Evolutionary conservation across 495 filamentous ascomycete genomes (phyloP).

Genomic region (Hypoxylon cercidicola): DNA sequence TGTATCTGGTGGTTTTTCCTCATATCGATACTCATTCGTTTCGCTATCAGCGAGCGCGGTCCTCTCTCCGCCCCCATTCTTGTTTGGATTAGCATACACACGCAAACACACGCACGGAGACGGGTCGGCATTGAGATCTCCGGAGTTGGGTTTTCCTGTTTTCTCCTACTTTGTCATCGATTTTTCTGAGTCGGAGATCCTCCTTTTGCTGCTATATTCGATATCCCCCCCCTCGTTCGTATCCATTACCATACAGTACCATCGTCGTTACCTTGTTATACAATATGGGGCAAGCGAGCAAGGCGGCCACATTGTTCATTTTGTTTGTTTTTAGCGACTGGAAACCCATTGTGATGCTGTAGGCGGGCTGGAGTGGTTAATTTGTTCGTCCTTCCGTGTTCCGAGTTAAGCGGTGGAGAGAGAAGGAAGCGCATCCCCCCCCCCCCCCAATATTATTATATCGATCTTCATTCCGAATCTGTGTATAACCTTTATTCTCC

Average conservation of each 20-base stretch:
- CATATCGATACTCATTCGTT: slow-evolving; percentile 42
- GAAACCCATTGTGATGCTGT: slow-evolving; percentile 38
- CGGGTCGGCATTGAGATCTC: slow-evolving; percentile 42
- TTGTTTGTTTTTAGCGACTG: slow-evolving; percentile 30
- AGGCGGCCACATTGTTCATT: slow-evolving; percentile 37
- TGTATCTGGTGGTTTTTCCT: slow-evolving; percentile 37
- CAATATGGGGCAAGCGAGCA: slow-evolving; percentile 36
- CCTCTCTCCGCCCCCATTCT: slow-evolving; percentile 31
- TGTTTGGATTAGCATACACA: slow-evolving; percentile 29
- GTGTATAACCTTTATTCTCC: slow-evolving; percentile 23
- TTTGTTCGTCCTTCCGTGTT: slow-evolving; percentile 21
- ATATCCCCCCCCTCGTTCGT: slow-evolving; percentile 46
- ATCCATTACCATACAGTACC: slow-evolving; percentile 43
- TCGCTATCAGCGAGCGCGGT: slow-evolving; percentile 39
- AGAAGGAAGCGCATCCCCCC: not conserved
- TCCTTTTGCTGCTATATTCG: slow-evolving; percentile 31
- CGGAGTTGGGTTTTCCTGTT: slow-evolving; percentile 40
- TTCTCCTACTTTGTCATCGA: slow-evolving; percentile 34
- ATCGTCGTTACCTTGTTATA: slow-evolving; percentile 40
- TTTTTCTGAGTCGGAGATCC: slow-evolving; percentile 32
- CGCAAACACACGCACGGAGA: slow-evolving; percentile 33
- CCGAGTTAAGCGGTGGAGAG: slow-evolving; percentile 21
- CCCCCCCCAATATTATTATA: slow-evolving; percentile 31
- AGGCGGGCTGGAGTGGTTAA: slow-evolving; percentile 36
- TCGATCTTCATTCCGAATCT: slow-evolving; percentile 36